Base-by-base conservation (phyloP, 371 early-diverging fungal genomes). In the Syncephalastrum monosporum region DNA sequence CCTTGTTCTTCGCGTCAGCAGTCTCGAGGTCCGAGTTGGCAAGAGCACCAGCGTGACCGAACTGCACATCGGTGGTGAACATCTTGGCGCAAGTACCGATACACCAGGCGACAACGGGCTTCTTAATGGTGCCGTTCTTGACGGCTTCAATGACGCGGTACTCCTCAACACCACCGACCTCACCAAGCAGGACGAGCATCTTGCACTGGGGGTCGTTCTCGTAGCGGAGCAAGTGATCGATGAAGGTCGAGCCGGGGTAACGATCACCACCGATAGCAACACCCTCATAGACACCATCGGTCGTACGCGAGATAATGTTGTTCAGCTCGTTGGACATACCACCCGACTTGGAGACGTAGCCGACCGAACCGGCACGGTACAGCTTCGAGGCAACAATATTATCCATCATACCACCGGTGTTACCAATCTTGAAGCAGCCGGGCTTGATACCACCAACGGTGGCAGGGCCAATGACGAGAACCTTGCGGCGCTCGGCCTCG, bases 321-420 rank as follows among this genome's bases (percentile, higher is more conserved):
- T 98, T 98, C 63, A 98, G 80, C 75, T 98, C 98, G 82, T 98
- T 98, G 62, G 96, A 96, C 98, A 98, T 98, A 72, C 98, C 98
- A 74, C 98, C 98, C 33, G 93, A 92, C 86, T 98, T 98, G 75
- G 93, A 92, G 48, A 98, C 97, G 67, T 98, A 98, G 27, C 92
- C 97, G 25, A 98, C 95, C 1, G 96, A 95, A 25, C 98, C 98
- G 46, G 95, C 75, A 47, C 96, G 91, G 82, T 98, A 97, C 65
- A 98, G 85, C 79, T 93, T 94, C 75, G 94, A 94, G 15, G 94
- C 79, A 24, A 95, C 96, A 78, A 98, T 97, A 85, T 98, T 98
- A 77, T 98, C 98, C 95, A 98, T 98, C 98, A 98, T 98, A 67
- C 98, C 98, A 73, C 98, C 98, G 29, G 98, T 98, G 87, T 97